A percentile compares a stretch with the other conserved stretches of the same genome.
Conservation (phyloP, 352 stramenopile genomes). For the Peronospora tabacina region DNA sequence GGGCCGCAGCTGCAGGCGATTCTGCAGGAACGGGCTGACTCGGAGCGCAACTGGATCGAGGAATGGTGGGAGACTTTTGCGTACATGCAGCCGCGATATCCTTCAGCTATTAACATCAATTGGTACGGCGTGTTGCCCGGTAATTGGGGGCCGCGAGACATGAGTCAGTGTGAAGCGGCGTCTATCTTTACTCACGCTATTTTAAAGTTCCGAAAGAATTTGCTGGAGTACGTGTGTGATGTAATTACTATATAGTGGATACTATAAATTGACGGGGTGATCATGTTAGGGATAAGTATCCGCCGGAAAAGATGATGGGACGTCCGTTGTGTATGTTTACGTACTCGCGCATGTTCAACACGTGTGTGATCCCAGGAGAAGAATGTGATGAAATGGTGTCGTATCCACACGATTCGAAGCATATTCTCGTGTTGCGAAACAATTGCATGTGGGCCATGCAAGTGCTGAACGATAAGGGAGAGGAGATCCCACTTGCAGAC, state of each 20-base stretch:
- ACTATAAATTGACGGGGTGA: neutral
- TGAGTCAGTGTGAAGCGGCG: conserved; percentile 87
- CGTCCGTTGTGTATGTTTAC: conserved; percentile 90
- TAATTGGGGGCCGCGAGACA: conserved; percentile 85
- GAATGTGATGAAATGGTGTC: conserved; percentile 78
- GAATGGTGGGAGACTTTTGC: conserved; percentile 96
- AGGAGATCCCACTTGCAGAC: conserved; percentile 63
- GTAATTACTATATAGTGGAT: neutral
- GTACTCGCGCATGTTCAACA: conserved; percentile 95
- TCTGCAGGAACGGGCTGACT: conserved; percentile 75
- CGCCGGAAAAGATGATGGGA: conserved; percentile 90
- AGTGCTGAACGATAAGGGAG: conserved; percentile 67
- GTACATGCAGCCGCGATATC: conserved; percentile 93
- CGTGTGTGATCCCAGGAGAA: conserved; percentile 90
- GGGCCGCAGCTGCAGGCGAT: conserved; percentile 87
- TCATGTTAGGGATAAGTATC: conserved; percentile 74
- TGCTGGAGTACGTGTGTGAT: conserved; percentile 70
- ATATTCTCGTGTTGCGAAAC: conserved; percentile 91
- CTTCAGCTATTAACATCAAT: conserved; percentile 95
- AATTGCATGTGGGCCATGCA: conserved; percentile 85
- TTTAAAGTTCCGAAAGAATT: conserved; percentile 89
- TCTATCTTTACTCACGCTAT: conserved; percentile 81
- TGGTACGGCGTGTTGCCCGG: conserved; percentile 96
- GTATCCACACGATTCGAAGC: conserved; percentile 87
- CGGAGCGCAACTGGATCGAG: conserved; percentile 86